Percentiles rank a stretch among this genome's conserved stretches.
Evolutionary conservation across 352 stramenopile species (phyloP).

Genomic region (Phytophthora boehmeriae): DNA sequence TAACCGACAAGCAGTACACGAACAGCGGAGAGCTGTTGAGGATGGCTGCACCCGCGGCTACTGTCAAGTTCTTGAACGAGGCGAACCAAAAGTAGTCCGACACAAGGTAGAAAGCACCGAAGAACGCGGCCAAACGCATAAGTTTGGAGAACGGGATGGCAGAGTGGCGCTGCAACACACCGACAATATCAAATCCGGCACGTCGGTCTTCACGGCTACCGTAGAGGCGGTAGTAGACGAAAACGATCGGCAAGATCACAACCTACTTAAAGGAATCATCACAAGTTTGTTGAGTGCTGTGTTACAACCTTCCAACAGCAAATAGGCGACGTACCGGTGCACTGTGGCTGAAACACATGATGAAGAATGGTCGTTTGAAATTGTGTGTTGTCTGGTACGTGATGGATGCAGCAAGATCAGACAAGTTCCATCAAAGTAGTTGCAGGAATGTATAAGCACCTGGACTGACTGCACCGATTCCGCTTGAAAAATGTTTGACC

Average conservation of each 20-base stretch:
- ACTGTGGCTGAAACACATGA: conserved; percentile 47
- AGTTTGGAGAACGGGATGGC: conserved; percentile 34
- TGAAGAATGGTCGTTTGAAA: conserved; percentile 39
- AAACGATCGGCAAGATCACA: conserved; percentile 38
- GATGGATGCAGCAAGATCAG: not conserved
- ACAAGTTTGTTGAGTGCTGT: no score
- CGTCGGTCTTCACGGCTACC: conserved; percentile 21
- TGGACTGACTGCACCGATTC: conserved; percentile 13
- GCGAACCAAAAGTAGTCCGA: conserved; percentile 71
- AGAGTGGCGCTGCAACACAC: conserved; percentile 42
- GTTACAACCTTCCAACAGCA: no score
- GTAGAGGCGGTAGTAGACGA: conserved; percentile 40
- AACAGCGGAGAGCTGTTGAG: conserved; percentile 67
- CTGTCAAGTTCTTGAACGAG: conserved; percentile 45
- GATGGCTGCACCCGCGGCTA: conserved; percentile 48
- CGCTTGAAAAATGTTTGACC: conserved; percentile 13
- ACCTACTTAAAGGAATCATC: conserved; percentile 9
- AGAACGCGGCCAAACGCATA: conserved; percentile 33
- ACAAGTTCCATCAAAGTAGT: no score
- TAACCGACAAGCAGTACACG: conserved; percentile 69
- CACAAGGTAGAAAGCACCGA: conserved; percentile 53
- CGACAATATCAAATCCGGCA: conserved; percentile 13
- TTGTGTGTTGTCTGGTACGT: not conserved
- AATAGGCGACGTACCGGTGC: conserved; percentile 15
- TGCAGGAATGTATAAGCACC: not conserved